Conservation (phyloP, 805 yeast species). For the Saturnispora halmiae region DNA sequence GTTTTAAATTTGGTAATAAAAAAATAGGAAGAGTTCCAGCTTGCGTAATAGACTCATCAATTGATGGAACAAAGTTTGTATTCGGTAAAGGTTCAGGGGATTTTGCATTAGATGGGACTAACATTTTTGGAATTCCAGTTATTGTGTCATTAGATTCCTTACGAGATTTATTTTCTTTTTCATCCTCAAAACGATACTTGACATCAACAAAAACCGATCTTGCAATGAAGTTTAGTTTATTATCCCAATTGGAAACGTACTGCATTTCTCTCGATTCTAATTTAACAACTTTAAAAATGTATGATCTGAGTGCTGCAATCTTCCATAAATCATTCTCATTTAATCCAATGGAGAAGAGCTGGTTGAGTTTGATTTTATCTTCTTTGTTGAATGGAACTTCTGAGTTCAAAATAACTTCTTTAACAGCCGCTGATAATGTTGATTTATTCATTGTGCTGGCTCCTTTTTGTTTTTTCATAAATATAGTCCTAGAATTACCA, state of each 20-base stretch:
- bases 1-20: constrained; percentile 4
- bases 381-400: constrained; percentile 51
- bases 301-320: constrained; percentile 57
- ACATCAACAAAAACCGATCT: constrained; percentile 45
- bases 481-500: constrained; percentile 35
- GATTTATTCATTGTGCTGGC: constrained; percentile 14
- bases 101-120: not conserved
- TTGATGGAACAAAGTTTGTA: not conserved
- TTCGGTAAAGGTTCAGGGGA: not conserved
- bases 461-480: constrained; percentile 21
- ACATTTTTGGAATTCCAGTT: not conserved
- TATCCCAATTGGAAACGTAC: not conserved
- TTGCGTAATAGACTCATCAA: constrained; percentile 2
- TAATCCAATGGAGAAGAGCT: constrained; percentile 65
- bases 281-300: constrained; percentile 51
- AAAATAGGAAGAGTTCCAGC: not conserved
- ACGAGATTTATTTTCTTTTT: not conserved
- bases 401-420: constrained; percentile 31
- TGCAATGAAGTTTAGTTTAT: constrained; percentile 32
- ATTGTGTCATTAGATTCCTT: not conserved
- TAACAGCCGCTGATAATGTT: constrained; percentile 20
- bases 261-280: constrained; percentile 13
- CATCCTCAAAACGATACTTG: constrained; percentile 16
- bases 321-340: constrained; percentile 75
- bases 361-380: constrained; percentile 66